A percentile compares a stretch with the other conserved stretches of the same genome.
Conservation (phyloP, 2,329 filamentous ascomycete species). For the Xylaria sp. region DNA sequence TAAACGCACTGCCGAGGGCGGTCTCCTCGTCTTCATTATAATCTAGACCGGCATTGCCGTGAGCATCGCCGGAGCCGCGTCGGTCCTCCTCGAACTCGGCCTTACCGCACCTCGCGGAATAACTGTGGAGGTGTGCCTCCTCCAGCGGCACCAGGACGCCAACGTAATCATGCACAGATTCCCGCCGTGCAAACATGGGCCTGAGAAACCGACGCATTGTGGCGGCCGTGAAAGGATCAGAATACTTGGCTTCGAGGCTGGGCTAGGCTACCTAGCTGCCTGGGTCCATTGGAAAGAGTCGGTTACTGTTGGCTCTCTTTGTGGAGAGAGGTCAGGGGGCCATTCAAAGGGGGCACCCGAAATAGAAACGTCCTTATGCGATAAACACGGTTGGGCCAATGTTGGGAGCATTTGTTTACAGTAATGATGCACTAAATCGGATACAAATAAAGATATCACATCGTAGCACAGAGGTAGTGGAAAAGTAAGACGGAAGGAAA, state of each 20-base stretch:
- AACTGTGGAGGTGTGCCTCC: conserved; percentile 66
- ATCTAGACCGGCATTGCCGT: conserved; percentile 39
- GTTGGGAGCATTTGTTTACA: neutral
- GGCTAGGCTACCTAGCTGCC: conserved; percentile 3
- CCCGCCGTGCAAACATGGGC: conserved; percentile 46
- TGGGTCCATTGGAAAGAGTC: conserved; percentile 26
- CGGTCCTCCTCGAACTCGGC: conserved; percentile 57
- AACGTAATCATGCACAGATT: conserved; percentile 62
- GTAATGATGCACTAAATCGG: neutral
- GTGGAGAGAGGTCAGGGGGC: conserved; percentile 13
- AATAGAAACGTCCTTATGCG: neutral
- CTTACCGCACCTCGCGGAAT: conserved; percentile 60
- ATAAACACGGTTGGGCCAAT: neutral
- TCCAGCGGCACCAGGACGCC: conserved; percentile 64
- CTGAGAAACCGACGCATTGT: conserved; percentile 34
- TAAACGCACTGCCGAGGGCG: conserved; percentile 35
- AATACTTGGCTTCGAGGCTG: conserved; percentile 17
- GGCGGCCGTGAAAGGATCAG: neutral
- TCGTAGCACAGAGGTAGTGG: neutral
- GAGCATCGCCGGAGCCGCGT: conserved; percentile 50
- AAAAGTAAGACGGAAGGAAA: conserved; percentile 11
- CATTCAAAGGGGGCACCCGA: neutral
- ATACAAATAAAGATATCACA: neutral
- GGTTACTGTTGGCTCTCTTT: conserved; percentile 8
- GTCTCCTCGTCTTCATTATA: conserved; percentile 45